Evolutionary conservation across 768 basidiomycete genomes (phyloP), one percentile per base, ranked within the genome.

Genomic region (Tulasnella sp.): DNA sequence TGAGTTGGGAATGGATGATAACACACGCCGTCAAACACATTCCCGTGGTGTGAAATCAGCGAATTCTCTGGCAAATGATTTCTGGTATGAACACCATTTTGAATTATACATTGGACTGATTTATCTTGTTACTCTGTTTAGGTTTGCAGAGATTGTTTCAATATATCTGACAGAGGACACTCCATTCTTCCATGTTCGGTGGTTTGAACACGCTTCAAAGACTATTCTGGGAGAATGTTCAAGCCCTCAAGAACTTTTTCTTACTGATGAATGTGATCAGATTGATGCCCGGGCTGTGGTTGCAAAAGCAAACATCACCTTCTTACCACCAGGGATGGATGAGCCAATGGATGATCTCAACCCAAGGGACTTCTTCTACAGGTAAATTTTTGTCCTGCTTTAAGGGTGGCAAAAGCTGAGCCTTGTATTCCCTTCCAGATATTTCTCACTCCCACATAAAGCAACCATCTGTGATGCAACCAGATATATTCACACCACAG

Each of bases 181-280:
- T 3, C 5, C 44, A 1, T 2, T 60, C 1, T 77, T 79, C 0
- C 88, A 91, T 68, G 70, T 86, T 9, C 85, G 81, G 32, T 91
- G 86, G 86, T 79, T 85, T 27, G 78, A 85, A 55, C 88, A 90
- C 65, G 79, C 81, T 0, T 78, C 79, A 0, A 76, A 78, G 56
- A 84, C 81, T 0, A 67, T 80, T n/a, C 67, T 88, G 26, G 72
- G 76, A 27, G 82, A 87, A 61, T 69, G 88, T 13, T 78, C 77
- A 0, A 71, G 84, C 58, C 72, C 79, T 0, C 81, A 81, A 56
- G 86, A 91, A 64, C 67, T 91, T 0, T 88, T 84, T 66, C 68
- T 85, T 3, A 76, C 76, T 27, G 70, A 81, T 1, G 66, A 76
- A 0, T 90, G 88, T 62, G 76, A 75, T 47, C 64, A 72, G 9